Percentiles rank a stretch among this genome's conserved stretches.
Conservation (phyloP, 768 basidiomycete genomes). For the Suillus spraguei region DNA sequence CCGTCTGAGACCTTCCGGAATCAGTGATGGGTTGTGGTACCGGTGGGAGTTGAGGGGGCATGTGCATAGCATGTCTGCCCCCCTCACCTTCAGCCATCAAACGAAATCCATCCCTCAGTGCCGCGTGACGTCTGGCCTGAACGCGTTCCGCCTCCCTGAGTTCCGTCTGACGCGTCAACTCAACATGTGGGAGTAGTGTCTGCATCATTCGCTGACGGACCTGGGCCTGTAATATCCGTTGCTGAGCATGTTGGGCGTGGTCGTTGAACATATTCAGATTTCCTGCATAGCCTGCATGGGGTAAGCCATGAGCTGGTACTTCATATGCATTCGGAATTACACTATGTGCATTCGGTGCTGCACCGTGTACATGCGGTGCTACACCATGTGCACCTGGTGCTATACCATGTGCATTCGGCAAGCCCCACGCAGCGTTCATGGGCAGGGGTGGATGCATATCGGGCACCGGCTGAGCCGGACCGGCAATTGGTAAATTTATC, state of each 20-base stretch:
- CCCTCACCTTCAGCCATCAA: neutral
- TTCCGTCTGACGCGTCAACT: neutral
- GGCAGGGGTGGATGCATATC: neutral
- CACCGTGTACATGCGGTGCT: too few relatives aligned
- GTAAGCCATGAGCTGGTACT: neutral
- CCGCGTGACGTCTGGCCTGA: neutral
- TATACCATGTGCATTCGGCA: neutral
- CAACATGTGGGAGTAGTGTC: neutral
- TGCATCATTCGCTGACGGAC: neutral
- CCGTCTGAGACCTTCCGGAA: neutral
- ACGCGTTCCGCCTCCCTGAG: neutral
- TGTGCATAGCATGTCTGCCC: neutral
- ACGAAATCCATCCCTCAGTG: neutral
- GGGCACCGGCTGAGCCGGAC: conserved; percentile 24
- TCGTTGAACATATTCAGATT: neutral
- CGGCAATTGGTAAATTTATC: conserved; percentile 59
- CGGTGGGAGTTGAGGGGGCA: neutral
- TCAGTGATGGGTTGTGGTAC: neutral
- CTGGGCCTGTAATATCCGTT: neutral
- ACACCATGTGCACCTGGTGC: too few relatives aligned
- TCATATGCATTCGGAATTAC: neutral
- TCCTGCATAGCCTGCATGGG: neutral
- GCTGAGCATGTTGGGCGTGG: neutral
- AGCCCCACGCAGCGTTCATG: neutral
- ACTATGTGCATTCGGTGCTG: neutral